Percentiles rank a stretch among this genome's conserved stretches.
phyloP scores from a whole-genome alignment of 1,284 basidiomycete genomes.

The Sphaerobolus stellatus region DNA sequence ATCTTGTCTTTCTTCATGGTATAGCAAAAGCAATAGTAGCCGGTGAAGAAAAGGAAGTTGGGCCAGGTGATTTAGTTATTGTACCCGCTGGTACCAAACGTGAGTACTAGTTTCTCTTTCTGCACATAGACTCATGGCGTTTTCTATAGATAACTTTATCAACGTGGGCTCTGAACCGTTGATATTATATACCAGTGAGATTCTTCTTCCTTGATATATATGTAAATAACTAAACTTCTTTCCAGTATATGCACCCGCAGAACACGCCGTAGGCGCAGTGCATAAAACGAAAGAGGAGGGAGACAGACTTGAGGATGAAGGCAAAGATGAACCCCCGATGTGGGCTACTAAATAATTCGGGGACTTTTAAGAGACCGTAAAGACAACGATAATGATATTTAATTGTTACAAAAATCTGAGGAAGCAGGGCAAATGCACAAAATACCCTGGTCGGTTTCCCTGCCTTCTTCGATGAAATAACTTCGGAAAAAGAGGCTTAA shows the following conservation, averaged over 20 bases:
- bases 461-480: too few relatives aligned
- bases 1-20: not conserved
- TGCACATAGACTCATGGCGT: not conserved
- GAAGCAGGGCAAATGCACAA: too few relatives aligned
- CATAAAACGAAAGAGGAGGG: conserved; percentile 7
- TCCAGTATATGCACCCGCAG: conserved; percentile 1
- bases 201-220: not conserved
- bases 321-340: conserved; percentile 1
- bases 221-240: not conserved
- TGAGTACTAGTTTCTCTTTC: not conserved
- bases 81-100: conserved; percentile 3
- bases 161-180: not conserved
- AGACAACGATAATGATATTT: too few relatives aligned
- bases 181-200: conserved; percentile 1
- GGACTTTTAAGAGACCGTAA: too few relatives aligned
- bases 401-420: too few relatives aligned
- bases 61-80: not conserved
- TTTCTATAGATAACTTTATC: not conserved
- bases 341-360: too few relatives aligned
- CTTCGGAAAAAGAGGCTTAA: too few relatives aligned
- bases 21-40: conserved; percentile 5
- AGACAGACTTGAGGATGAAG: not conserved
- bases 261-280: not conserved
- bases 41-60: not conserved
- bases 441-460: too few relatives aligned